Conservation (phyloP, 2,329 filamentous ascomycete genomes). For the Aureobasidium sp. region DNA sequence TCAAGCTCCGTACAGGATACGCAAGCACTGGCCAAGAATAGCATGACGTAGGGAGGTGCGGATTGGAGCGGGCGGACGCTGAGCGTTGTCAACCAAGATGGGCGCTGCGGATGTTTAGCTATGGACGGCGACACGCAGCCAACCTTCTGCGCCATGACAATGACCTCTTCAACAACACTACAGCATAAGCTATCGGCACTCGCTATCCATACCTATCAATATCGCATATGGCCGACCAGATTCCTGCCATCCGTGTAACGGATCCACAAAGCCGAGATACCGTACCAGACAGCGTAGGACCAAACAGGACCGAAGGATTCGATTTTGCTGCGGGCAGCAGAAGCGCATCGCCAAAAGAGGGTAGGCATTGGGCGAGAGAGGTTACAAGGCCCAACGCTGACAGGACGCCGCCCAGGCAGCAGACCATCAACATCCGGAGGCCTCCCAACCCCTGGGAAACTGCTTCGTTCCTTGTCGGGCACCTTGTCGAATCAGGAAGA, state of each 20-base stretch:
- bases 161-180: neutral
- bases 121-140: neutral
- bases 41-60: slow-evolving; percentile 3
- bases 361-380: neutral
- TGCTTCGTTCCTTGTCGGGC: slow-evolving; percentile 16
- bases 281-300: slow-evolving; percentile 17
- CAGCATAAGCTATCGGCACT: neutral
- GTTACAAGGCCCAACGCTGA: neutral
- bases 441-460: neutral
- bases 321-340: slow-evolving; percentile 9
- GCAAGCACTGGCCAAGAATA: slow-evolving; percentile 5
- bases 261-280: slow-evolving; percentile 31
- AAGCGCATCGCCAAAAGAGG: slow-evolving; percentile 18
- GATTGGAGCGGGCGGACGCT: neutral
- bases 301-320: slow-evolving; percentile 5
- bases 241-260: slow-evolving; percentile 37
- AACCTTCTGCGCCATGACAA: neutral
- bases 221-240: slow-evolving; percentile 26
- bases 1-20: neutral
- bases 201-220: neutral
- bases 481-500: slow-evolving; percentile 12
- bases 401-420: slow-evolving; percentile 1
- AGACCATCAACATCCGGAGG: slow-evolving; percentile 2
- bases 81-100: neutral
- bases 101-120: neutral